Conservation (phyloP, 768 basidiomycete species). For the Polyporus arcularius region DNA sequence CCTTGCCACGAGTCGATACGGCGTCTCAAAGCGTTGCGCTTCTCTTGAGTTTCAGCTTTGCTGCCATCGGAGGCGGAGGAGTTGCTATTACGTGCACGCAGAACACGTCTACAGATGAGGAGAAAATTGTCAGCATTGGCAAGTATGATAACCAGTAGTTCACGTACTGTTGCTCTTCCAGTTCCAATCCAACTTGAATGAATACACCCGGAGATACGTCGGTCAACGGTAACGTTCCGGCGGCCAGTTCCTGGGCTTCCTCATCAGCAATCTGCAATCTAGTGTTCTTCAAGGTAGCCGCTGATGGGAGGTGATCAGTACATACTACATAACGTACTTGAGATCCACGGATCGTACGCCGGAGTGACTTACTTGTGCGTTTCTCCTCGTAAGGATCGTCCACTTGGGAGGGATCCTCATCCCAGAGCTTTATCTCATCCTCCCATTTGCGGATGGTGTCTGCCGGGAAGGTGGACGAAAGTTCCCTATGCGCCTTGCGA, state of each 20-base stretch:
- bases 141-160: too few species aligned
- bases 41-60: constrained; percentile 4
- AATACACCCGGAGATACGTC: constrained; percentile 20
- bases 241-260: too few species aligned
- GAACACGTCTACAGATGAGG: neutral
- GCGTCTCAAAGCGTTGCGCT: neutral
- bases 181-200: constrained; percentile 20
- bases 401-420: constrained; percentile 1
- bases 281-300: too few species aligned
- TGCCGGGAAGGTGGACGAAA: neutral
- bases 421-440: constrained; percentile 18
- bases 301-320: too few species aligned
- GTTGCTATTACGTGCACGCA: neutral
- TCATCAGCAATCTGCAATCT: too few species aligned
- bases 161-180: constrained; percentile 29
- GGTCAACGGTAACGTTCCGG: too few species aligned
- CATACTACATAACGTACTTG: too few species aligned
- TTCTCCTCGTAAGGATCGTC: constrained; percentile 23
- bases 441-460: neutral
- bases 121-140: too few species aligned
- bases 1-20: constrained; percentile 9
- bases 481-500: rapidly evolving
- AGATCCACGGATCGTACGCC: too few species aligned
- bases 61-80: neutral
- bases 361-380: constrained; percentile 2